Percentiles rank a stretch among this genome's conserved stretches.
phyloP scores from a whole-genome alignment of 2,329 filamentous ascomycete genomes.

The Penicillium sp. region DNA sequence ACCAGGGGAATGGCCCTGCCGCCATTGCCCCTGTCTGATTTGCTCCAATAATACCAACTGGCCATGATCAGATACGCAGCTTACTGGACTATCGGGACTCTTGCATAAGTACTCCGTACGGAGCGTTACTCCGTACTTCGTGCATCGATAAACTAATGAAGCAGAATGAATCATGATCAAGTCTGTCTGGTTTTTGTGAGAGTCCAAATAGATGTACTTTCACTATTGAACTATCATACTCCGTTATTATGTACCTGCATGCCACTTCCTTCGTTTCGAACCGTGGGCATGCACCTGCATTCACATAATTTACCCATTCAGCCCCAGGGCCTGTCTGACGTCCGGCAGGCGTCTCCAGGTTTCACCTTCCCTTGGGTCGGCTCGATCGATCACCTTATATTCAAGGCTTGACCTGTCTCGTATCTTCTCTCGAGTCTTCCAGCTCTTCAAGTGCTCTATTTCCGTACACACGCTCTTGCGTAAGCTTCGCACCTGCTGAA shows the following conservation, averaged over 20 bases:
- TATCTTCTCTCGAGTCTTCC: background rate
- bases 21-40: constrained; percentile 15
- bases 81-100: constrained; percentile 6
- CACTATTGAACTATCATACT: too few relatives aligned
- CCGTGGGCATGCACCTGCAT: constrained; percentile 1
- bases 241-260: background rate
- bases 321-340: background rate
- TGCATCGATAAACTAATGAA: background rate
- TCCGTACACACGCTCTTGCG: background rate
- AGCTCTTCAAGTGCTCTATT: too few relatives aligned
- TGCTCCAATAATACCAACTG: constrained; percentile 14
- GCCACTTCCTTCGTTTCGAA: constrained; percentile 1
- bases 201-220: background rate
- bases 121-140: background rate
- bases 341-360: constrained; percentile 2
- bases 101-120: background rate
- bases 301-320: background rate
- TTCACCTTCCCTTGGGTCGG: background rate
- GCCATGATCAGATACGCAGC: constrained; percentile 12
- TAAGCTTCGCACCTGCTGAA: background rate
- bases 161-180: background rate
- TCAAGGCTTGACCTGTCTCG: background rate
- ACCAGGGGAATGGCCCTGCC: constrained; percentile 16
- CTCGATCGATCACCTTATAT: background rate
- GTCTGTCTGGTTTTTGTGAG: background rate